These are phyloP conservation scores for Hapsidospora chrysogenum DNA, from an alignment of 495 filamentous ascomycete species.

Conservation along the genomic window DNA sequence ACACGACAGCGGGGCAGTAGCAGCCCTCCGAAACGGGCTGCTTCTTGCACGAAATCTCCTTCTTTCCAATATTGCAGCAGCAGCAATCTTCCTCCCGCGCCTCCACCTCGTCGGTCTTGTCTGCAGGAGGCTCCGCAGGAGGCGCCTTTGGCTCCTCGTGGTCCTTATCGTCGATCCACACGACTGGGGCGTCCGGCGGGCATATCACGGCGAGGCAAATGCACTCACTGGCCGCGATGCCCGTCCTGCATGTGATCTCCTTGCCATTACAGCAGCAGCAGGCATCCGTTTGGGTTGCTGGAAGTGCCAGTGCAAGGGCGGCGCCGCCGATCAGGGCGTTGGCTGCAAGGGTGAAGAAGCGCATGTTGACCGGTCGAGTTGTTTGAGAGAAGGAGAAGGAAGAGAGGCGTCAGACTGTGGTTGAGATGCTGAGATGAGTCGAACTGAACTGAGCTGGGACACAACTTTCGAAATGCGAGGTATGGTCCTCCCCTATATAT, in stretches of 20 bases:
- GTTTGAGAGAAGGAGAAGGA: too few species aligned
- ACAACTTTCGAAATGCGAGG: too few species aligned
- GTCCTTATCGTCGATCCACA: neutral
- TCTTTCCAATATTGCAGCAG: constrained; percentile 1
- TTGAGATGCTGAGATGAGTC: too few species aligned
- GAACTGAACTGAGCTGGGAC: too few species aligned
- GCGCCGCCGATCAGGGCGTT: neutral
- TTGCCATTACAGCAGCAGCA: constrained; percentile 2
- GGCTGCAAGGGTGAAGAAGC: neutral
- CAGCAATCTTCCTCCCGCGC: too few species aligned
- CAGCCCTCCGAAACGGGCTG: neutral
- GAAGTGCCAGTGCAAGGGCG: neutral
- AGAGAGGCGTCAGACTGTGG: too few species aligned
- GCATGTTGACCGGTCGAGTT: too few species aligned
- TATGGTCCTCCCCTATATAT: too few species aligned
- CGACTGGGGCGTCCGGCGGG: neutral
- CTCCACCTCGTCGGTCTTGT: neutral
- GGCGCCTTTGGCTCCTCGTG: neutral
- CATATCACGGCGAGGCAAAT: neutral
- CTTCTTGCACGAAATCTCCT: neutral
- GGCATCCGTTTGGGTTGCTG: neutral
- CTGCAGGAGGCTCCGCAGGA: neutral
- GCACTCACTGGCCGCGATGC: neutral
- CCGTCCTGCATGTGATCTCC: neutral
- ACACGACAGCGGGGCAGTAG: neutral